Base-by-base conservation (phyloP, 176 grass and related monocot species). In the Thalia dealbata region DNA sequence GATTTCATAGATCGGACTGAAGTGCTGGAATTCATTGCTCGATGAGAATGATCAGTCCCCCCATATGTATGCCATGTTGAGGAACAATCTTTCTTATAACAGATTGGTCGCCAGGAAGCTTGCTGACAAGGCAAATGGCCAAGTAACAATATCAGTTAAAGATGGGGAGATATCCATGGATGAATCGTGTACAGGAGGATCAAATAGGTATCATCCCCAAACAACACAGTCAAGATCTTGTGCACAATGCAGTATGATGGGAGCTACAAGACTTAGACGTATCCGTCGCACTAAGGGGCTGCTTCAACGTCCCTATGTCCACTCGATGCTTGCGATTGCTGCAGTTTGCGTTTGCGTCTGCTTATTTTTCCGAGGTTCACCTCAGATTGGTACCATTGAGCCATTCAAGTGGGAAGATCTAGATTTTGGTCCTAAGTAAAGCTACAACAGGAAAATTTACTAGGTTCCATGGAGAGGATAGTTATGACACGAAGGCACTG, bases 341-440 rank as follows among this genome's bases (percentile, higher is more conserved):
- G 95, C 95, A 52, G 95, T 99, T 50, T 97, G 95, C 26, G 95
- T 99, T 13, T 99, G 95, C 75, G 95, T 99, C 38, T 99, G 95
- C 19, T 72, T 99, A 16, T 91, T 99, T 26, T 77, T 91, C 73
- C 79, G 90, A 74, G 90, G 73, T 72, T 84, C 81, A 25, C 81
- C 92, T 70, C 78, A 83, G 66, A 67, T 93, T 67, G 88, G 92
- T 61, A 86, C 84, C 62, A 85, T 83, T 23, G 72, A 77, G 52
- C 79, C 90, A 38, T 91, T 99, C 84, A 87, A 83, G 63, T 99
- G 95, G 95, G 90, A 99, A 48, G 87, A 85, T 76, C 81, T 99
- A 45, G 48, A 86, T 61, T 91, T 52, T 75, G 95, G 95, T 32
- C 61, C 81, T 2, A 76, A 66, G 54, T 96, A 88, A 88, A 88